A percentile compares a stretch with the other conserved stretches of the same genome.
Conservation (phyloP, 176 grass and related monocot species). For the Dactylis glomerata region DNA sequence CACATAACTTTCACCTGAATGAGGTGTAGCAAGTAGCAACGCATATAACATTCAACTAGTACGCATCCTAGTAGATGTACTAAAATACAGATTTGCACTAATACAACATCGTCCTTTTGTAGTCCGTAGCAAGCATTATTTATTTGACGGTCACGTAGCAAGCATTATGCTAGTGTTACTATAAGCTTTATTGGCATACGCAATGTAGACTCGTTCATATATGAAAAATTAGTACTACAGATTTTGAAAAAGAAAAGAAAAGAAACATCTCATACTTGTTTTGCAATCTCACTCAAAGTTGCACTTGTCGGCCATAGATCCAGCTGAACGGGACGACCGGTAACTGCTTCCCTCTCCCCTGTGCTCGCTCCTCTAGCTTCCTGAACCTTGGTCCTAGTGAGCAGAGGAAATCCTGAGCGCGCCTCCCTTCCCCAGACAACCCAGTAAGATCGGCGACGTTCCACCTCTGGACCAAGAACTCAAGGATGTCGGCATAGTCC, state of each 20-base stretch:
- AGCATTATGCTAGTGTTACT: too few relatives aligned
- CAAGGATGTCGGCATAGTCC: background rate
- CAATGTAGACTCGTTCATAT: background rate
- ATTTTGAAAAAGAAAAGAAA: background rate
- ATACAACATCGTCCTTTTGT: too few relatives aligned
- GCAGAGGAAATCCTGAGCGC: slow-evolving; percentile 12
- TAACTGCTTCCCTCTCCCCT: background rate
- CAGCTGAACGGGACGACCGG: background rate
- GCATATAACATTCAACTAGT: too few relatives aligned
- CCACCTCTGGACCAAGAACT: slow-evolving; percentile 12
- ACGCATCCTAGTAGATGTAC: too few relatives aligned
- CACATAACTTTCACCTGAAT: too few relatives aligned
- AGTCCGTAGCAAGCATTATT: too few relatives aligned
- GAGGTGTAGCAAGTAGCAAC: too few relatives aligned
- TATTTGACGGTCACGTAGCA: too few relatives aligned
- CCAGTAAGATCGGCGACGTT: background rate
- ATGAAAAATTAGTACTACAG: background rate
- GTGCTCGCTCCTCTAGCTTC: background rate
- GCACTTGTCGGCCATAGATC: slow-evolving; percentile 1
- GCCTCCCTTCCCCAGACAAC: slow-evolving; percentile 1
- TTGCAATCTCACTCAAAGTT: background rate
- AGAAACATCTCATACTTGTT: too few relatives aligned
- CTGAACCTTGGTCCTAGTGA: slow-evolving; percentile 1
- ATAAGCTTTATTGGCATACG: background rate
- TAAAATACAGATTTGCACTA: too few relatives aligned